A percentile compares a stretch with the other conserved stretches of the same genome.
phyloP scores from a whole-genome alignment of 208 protist genomes.

The Leptomonas pyrrhocoris region DNA sequence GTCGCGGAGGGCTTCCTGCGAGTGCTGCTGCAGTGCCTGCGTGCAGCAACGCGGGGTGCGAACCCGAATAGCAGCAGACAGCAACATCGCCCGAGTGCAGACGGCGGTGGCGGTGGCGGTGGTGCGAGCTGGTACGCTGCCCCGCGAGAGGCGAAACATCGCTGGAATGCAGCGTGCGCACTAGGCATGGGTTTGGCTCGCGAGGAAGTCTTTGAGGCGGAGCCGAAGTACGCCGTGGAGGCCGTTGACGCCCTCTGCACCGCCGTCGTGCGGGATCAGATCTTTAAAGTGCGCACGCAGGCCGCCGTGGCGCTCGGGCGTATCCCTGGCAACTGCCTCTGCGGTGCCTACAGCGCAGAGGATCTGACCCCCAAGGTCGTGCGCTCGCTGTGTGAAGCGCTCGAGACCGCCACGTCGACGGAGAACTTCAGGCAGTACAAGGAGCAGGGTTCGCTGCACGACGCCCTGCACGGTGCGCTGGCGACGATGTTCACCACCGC shows the following conservation, averaged over 20 bases:
- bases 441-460: slow-evolving; percentile 60
- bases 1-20: slow-evolving; percentile 76
- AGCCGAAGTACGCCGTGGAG: slow-evolving; percentile 54
- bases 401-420: slow-evolving; percentile 43
- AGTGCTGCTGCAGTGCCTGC: slow-evolving; percentile 57
- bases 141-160: slow-evolving; percentile 65
- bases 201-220: slow-evolving; percentile 65
- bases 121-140: slow-evolving; percentile 14
- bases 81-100: not conserved
- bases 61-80: not conserved
- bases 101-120: not conserved
- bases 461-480: slow-evolving; percentile 45
- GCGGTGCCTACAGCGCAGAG: slow-evolving; percentile 34
- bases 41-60: slow-evolving; percentile 10
- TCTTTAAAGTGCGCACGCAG: slow-evolving; percentile 87
- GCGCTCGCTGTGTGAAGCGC: slow-evolving; percentile 62
- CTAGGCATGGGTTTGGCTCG: slow-evolving; percentile 64
- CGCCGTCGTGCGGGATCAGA: slow-evolving; percentile 59
- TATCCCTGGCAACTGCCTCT: slow-evolving; percentile 30
- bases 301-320: slow-evolving; percentile 59
- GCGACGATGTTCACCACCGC: slow-evolving; percentile 51
- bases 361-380: slow-evolving; percentile 60
- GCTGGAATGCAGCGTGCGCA: slow-evolving; percentile 80
- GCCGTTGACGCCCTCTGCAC: slow-evolving; percentile 59
- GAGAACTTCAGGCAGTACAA: slow-evolving; percentile 73